phyloP scores from a whole-genome alignment of 176 grass and related monocot genomes.

The Carex scoparia region DNA sequence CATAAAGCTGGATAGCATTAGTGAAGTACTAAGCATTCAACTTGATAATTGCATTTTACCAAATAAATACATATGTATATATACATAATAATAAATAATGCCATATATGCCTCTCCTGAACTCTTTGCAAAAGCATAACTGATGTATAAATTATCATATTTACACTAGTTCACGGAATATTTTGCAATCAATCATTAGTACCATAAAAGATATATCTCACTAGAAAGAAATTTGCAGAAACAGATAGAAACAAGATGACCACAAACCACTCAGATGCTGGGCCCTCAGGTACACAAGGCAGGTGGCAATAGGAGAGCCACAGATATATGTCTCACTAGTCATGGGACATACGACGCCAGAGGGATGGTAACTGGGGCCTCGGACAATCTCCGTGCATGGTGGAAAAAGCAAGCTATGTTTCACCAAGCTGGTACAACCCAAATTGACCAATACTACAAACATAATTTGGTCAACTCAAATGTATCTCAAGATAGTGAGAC shows the following conservation, averaged over 20 bases:
- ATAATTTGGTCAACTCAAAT: too few species aligned
- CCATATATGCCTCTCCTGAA: background rate
- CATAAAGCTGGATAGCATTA: background rate
- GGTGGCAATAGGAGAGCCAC: background rate
- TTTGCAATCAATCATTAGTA: background rate
- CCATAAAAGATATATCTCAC: background rate
- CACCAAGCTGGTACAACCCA: background rate
- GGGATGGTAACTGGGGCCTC: background rate
- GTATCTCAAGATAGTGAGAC: too few species aligned
- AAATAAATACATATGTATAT: background rate
- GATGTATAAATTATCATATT: background rate
- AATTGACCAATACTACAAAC: too few species aligned
- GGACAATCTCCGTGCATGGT: conserved; percentile 15
- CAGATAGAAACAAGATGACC: background rate
- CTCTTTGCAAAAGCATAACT: background rate
- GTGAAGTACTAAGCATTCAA: background rate
- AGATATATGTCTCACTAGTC: background rate
- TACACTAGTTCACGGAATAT: background rate
- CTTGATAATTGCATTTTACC: background rate
- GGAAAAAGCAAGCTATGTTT: conserved; percentile 1
- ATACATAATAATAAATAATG: background rate
- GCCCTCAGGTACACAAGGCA: background rate
- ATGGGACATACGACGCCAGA: background rate
- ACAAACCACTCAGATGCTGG: background rate
- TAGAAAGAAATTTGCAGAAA: background rate